These are phyloP conservation scores for Chaetomiaceae sp. DNA, from an alignment of 2,329 filamentous ascomycete genomes.

Conservation along the genomic window DNA sequence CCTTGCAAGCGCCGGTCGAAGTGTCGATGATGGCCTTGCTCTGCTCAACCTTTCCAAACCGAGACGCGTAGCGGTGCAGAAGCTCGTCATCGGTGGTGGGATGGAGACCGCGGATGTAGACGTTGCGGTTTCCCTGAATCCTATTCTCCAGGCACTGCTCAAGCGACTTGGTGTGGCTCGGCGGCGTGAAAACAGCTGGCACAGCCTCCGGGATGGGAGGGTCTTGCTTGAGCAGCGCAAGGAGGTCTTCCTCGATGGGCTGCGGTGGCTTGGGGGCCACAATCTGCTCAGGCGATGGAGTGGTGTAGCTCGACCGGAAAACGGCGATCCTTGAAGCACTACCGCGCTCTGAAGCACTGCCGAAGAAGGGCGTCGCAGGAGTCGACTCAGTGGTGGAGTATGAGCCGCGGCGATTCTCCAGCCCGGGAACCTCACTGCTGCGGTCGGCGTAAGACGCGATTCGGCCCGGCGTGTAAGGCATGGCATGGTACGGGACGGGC, in stretches of 20 bases:
- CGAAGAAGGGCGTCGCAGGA: slow-evolving; percentile 62
- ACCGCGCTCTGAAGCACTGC: slow-evolving; percentile 54
- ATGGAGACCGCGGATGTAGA: slow-evolving; percentile 94
- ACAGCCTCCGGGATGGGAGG: slow-evolving; percentile 83
- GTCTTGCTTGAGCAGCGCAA: slow-evolving; percentile 66
- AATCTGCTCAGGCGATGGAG: slow-evolving; percentile 54
- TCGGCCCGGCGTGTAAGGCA: slow-evolving; percentile 53
- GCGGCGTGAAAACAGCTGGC: slow-evolving; percentile 80
- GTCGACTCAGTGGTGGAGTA: slow-evolving; percentile 66
- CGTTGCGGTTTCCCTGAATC: slow-evolving; percentile 87
- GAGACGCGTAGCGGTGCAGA: slow-evolving; percentile 72
- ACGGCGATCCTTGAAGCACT: slow-evolving; percentile 56
- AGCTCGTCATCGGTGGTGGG: slow-evolving; percentile 93
- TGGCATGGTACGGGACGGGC: slow-evolving; percentile 35
- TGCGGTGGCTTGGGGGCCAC: slow-evolving; percentile 40
- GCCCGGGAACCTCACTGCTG: slow-evolving; percentile 49
- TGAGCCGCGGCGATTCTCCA: slow-evolving; percentile 63
- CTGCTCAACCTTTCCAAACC: slow-evolving; percentile 91
- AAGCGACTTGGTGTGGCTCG: slow-evolving; percentile 80
- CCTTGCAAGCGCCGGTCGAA: slow-evolving; percentile 89
- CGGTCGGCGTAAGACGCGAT: slow-evolving; percentile 42
- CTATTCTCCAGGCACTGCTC: slow-evolving; percentile 94
- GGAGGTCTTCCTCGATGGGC: slow-evolving; percentile 48
- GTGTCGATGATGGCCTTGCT: slow-evolving; percentile 99
- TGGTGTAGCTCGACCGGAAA: slow-evolving; percentile 58